Base-by-base conservation (phyloP, 306 rosid species). In the Begonia peltatifolia region DNA sequence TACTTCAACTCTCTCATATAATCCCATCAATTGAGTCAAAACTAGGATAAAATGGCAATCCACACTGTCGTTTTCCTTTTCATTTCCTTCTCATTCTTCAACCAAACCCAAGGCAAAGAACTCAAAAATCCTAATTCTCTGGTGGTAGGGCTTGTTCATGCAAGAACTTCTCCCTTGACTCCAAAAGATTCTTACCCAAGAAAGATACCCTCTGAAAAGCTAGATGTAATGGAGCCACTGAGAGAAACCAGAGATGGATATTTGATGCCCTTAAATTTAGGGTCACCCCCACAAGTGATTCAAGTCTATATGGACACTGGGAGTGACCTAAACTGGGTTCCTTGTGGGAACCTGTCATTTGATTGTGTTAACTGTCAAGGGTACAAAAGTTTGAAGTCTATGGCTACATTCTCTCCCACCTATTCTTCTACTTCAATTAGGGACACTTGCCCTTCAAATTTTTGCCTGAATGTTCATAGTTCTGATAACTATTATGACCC, bases 271-370 rank as follows among this genome's bases (percentile, higher is more conserved):
- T 64, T 77, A 5, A 56, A 46, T 46, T 23, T 77, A 11, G 83
- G 83, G 53, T 63, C 83, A 61, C 79, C 79, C 53, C 61, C 79
- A 60, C 79, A 77, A 60, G 69, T 63, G 58, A 54, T 69, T 53
- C 76, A 77, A 66, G 74, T 69, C 16, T 77, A 73, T 9, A 63
- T 77, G 76, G 83, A 77, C 42, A 77, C 83, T 1, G 83, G 83
- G 6, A 77, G 83, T 69, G 83, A 77, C 48, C 83, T 77, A 6
- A 66, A 76, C 5, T 77, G 83, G 83, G 83, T 77, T 59, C 83
- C 83, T 16, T 77, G 83, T 55, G 79, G 79, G 43, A 70, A 69
- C 49, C 43, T 73, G 25, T 66, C 79, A 14, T 77, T 77, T 62
- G 65, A 61, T 54, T 73, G 83, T 61, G 41, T 73, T 11, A 76